phyloP scores from a whole-genome alignment of 257 asterid genomes.

The Nicotiana benthamiana region DNA sequence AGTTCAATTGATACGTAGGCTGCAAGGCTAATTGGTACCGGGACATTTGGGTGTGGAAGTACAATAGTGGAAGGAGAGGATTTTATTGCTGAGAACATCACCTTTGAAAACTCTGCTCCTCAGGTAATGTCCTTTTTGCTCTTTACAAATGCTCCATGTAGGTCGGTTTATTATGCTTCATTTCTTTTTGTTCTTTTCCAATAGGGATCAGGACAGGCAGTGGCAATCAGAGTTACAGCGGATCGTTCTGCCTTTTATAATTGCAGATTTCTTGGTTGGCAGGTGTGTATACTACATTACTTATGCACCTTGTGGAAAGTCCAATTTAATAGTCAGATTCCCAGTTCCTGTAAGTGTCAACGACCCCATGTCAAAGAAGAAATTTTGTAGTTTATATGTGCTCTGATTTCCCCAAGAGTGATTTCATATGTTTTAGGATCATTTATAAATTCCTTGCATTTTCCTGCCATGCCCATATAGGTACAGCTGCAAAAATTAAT shows the following conservation, averaged over 20 bases:
- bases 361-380: background rate
- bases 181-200: background rate
- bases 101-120: conserved; percentile 86
- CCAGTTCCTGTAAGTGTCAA: background rate
- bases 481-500: background rate
- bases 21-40: conserved; percentile 83
- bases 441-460: background rate
- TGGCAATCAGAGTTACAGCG: conserved; percentile 86
- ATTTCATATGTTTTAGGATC: background rate
- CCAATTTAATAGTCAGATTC: background rate
- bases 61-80: conserved; percentile 91
- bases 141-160: background rate
- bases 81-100: conserved; percentile 87
- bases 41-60: conserved; percentile 93
- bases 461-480: background rate
- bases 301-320: background rate
- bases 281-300: conserved; percentile 32
- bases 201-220: conserved; percentile 97
- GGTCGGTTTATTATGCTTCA: background rate
- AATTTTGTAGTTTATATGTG: background rate
- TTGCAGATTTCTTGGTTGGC: conserved; percentile 96
- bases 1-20: conserved; percentile 21
- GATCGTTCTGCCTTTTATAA: conserved; percentile 88
- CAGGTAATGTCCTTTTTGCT: conserved; percentile 30
- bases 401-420: background rate